Conservation (phyloP, 129 eudicot species). For the sunflower (Helianthus annuus) region HanXRQr2.0-SUNRISE NC_035438.2:50775193-50775692, state of each 20-base stretch:
- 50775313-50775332: constrained; percentile 53
- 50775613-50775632: constrained; percentile 58
- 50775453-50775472: constrained; percentile 64
- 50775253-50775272: constrained; percentile 62
- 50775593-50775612: constrained; percentile 84
- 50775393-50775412: constrained; percentile 40
- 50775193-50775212: constrained; percentile 9
- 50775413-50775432: constrained; percentile 36
- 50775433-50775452: constrained; percentile 52
- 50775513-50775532: constrained; percentile 54
- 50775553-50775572: constrained; percentile 94
- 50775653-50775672: constrained; percentile 65
- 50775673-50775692: constrained; percentile 86
- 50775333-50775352: constrained; percentile 68
- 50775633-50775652: constrained; percentile 52
- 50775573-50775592: constrained; percentile 76
- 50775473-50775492: constrained; percentile 64
- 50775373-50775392: constrained; percentile 47
- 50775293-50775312: constrained; percentile 66
- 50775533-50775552: constrained; percentile 86
- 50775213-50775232: constrained; percentile 9
- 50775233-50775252: constrained; percentile 37
- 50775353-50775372: constrained; percentile 71
- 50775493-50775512: constrained; percentile 57
- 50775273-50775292: constrained; percentile 77